Base-by-base conservation (phyloP, 1,284 basidiomycete species). In the Ceratobasidium sp. region DNA sequence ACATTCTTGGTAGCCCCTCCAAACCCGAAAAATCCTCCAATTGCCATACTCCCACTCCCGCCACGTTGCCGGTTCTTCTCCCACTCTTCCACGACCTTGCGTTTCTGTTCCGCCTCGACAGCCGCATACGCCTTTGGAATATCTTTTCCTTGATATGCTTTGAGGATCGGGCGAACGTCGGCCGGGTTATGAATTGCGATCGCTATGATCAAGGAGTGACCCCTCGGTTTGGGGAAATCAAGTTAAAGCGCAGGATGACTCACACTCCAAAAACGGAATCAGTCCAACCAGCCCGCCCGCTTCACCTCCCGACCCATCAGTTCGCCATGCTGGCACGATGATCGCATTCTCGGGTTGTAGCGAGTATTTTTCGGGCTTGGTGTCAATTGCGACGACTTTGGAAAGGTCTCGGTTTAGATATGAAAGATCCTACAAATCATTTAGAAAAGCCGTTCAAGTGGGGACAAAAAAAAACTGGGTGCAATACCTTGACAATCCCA, bases 211-310 rank as follows among this genome's bases (percentile, higher is more conserved):
- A 27, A 30, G 35, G 66, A 44, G 23, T 48, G 60, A 38, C 46
- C 14, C 12, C 3, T 52, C 27, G 46, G 30, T 52, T 33, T 4
- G 7, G 10, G 30, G 12, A 52, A 7, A 20, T n/a, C 12, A 27
- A 35, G 33, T 46, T 59, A 46, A 60, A 79, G 64, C 27, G 70
- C 30, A 71, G 27, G 48, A 35, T 14, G 30, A 88, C 93, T 67
- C 84, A 96, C 96, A 96, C 87, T 99, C 97, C 8, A 99, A 90
- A 92, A 99, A 99, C 0, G 97, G 97, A 80, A 99, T 96, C 87
- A 98, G 89, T 14, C 93, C 93, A 14, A 99, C 84, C 27, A 99
- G 90, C 0, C 95, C 96, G 81, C 87, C 90, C 84, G 97, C 96
- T 35, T 85, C 88, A 0, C 90, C 71, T 48, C 71, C 38, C 14